phyloP scores from a whole-genome alignment of 805 yeast genomes.

The Pachysolen tannophilus region DNA sequence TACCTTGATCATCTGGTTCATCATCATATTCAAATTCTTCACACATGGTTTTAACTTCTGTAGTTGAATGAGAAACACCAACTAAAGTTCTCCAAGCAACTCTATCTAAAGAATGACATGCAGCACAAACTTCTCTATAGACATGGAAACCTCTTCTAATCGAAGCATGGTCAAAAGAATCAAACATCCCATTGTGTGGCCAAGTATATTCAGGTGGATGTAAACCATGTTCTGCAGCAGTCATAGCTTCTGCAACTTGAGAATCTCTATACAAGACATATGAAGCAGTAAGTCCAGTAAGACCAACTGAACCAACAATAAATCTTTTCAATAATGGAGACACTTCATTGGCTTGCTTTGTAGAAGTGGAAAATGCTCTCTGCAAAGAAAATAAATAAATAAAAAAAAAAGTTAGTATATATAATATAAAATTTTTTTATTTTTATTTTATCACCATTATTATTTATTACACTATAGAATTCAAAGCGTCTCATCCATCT shows the following conservation, averaged over 20 bases:
- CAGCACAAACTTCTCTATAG: slow-evolving; percentile 97
- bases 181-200: slow-evolving; percentile 91
- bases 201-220: slow-evolving; percentile 91
- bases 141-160: slow-evolving; percentile 99
- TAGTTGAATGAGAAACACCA: slow-evolving; percentile 88
- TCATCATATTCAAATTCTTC: slow-evolving; percentile 97
- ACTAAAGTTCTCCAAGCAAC: slow-evolving; percentile 98
- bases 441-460: no score
- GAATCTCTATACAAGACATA: slow-evolving; percentile 78
- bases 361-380: slow-evolving; percentile 28
- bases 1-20: slow-evolving; percentile 93
- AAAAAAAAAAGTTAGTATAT: no score
- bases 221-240: slow-evolving; percentile 98
- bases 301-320: slow-evolving; percentile 58
- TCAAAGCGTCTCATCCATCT: no score
- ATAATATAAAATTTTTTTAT: no score
- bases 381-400: slow-evolving; percentile 5
- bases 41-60: slow-evolving; percentile 88
- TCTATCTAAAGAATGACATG: slow-evolving; percentile 95
- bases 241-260: slow-evolving; percentile 88
- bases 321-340: slow-evolving; percentile 35
- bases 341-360: slow-evolving; percentile 19
- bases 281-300: slow-evolving; percentile 74
- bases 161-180: slow-evolving; percentile 87
- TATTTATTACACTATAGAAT: no score